Base-by-base conservation (phyloP, 805 yeast genomes). In the Metschnikowia lachancei region DNA sequence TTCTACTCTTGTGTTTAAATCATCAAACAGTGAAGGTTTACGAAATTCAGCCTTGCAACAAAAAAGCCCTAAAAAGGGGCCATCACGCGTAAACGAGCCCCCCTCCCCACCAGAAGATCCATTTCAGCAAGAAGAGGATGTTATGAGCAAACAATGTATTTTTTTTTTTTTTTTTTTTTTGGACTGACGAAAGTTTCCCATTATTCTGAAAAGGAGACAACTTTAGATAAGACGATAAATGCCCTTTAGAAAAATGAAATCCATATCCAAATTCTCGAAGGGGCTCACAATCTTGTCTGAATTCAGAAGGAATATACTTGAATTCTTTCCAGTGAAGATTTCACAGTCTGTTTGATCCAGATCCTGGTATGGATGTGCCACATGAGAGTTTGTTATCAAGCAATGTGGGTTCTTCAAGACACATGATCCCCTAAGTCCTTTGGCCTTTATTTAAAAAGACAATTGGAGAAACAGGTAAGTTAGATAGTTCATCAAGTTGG, bases 91-190 rank as follows among this genome's bases (percentile, higher is more conserved):
- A 36, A 72, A 65, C 2, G 75, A 54, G 0, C 75, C 78, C 0
- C n/a, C n/a, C n/a, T n/a, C n/a, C n/a, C 80, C 80, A 0, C 80
- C 80, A 1, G 77, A 70, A 3, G 79, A 74, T 1, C 80, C 80
- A 44, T 74, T 70, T 79, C 80, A 76, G 54, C 78, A 75, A 8
- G 74, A 62, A 0, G 76, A 61, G 0, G 78, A 69, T 1, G 74
- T 58, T 0, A 73, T 55, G 2, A 72, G 53, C 46, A 74, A 47
- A 10, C 56, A 49, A 3, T 47, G 56, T 11, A 31, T 31, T 17
- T 36, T 22, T n/a, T n/a, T n/a, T n/a, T n/a, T 6, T 8, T 13
- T 20, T n/a, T n/a, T n/a, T n/a, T 6, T 8, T 13, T 20, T 46
- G 34, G 3, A 42, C 42, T 7, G 2, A 26, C 4, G 12, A 19